Base-by-base conservation (phyloP, 2,329 filamentous ascomycete genomes). In the Paracoccidioides lutzii region DNA sequence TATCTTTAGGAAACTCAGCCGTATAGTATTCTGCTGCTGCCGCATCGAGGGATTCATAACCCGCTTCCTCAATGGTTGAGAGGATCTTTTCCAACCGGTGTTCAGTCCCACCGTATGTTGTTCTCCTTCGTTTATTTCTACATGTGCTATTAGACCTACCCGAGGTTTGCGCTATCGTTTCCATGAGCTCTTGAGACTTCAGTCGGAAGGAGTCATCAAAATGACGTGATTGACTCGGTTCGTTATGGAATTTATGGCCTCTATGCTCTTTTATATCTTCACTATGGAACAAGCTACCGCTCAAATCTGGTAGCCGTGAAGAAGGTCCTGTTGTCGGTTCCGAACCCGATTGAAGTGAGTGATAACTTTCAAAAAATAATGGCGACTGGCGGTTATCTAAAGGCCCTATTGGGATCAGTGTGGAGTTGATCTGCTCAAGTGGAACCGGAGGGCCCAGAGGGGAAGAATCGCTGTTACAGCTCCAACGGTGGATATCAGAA, bases 31-130 rank as follows among this genome's bases (percentile, higher is more conserved):
- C 43, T 10, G 35, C 42, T 8, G 10, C 53, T 22, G 40, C 15
- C 4, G 43, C 53, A 48, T 54, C 53, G 15, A 54, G 35, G 8
- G 32, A 45, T 14, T 46, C 52, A 45, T 45, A 54, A 5, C 52
- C 52, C 28, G 15, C 30, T 37, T 38, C 52, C 38, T 54, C 52
- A 7, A 38, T 46, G 12, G 32, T 41, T 1, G 30, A 44, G 44
- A 54, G 40, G 5, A 46, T 14, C 15, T 22, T 44, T 14, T 46
- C 41, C 12, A 54, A 15, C 12, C 52, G 52, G 14, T 35, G 4
- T 38, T 54, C 52, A n/a, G 5, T 10, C n/a, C 4, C 8, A 22
- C 22, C 48, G 15, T 50, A 14, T 12, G n/a, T 8, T 37, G 33
- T 28, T 50, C 37, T 50, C 37, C 37, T 22, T 38, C 45, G 7